phyloP scores from a whole-genome alignment of 371 early-diverging fungal species.

The Lichtheimia ornata region DNA sequence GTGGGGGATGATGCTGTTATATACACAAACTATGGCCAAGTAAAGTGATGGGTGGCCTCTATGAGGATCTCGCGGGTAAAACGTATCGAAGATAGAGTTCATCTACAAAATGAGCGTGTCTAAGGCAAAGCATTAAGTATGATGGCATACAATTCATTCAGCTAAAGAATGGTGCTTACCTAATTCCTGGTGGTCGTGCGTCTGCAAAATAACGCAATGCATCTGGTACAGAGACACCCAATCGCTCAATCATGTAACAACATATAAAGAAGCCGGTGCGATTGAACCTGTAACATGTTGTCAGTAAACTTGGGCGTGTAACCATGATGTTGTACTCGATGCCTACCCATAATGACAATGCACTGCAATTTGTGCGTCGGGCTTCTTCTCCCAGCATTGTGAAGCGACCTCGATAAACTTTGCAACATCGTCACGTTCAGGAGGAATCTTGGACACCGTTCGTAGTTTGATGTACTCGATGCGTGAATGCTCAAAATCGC shows the following conservation, averaged over 20 bases:
- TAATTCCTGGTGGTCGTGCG: constrained; percentile 69
- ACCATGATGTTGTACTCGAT: neutral
- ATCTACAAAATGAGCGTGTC: constrained; percentile 67
- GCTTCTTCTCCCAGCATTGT: constrained; percentile 59
- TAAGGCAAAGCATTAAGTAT: constrained; percentile 15
- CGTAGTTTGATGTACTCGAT: constrained; percentile 65
- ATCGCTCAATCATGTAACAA: constrained; percentile 66
- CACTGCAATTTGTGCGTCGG: constrained; percentile 67
- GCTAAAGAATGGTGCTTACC: constrained; percentile 31
- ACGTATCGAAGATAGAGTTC: constrained; percentile 65
- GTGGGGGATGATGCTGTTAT: too few relatives aligned
- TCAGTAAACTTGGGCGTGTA: neutral
- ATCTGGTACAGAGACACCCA: constrained; percentile 58
- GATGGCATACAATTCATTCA: neutral
- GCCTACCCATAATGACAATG: constrained; percentile 77
- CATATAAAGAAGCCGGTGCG: constrained; percentile 75
- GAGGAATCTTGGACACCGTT: constrained; percentile 72
- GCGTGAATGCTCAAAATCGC: constrained; percentile 60
- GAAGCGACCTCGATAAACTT: constrained; percentile 55
- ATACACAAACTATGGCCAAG: neutral
- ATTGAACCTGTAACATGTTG: constrained; percentile 45
- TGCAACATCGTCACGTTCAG: constrained; percentile 57
- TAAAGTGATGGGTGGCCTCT: neutral
- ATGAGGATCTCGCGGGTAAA: constrained; percentile 26
- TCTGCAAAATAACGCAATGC: constrained; percentile 62